These are phyloP conservation scores for Pachysolen tannophilus DNA, from an alignment of 805 yeast genomes.

Conservation along the genomic window DNA sequence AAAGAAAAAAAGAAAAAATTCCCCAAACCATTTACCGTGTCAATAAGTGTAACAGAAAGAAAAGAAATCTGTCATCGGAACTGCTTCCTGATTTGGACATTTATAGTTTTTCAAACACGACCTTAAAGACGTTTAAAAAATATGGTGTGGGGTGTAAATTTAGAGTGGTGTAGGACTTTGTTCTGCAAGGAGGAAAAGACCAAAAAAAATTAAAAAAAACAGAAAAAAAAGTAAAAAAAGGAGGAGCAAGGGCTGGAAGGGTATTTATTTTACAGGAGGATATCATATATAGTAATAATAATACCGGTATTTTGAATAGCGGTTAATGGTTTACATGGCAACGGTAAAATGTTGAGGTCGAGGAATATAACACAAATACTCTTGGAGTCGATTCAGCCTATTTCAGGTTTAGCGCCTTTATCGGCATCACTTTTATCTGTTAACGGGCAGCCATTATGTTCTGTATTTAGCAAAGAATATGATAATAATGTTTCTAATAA, in stretches of 20 bases:
- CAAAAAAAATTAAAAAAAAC: background rate
- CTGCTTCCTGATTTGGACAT: too few species aligned
- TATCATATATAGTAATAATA: too few species aligned
- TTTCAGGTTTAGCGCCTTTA: constrained; percentile 16
- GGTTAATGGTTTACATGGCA: too few species aligned
- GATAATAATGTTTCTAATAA: background rate
- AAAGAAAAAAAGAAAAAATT: constrained; percentile 19
- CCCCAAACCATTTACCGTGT: constrained; percentile 4
- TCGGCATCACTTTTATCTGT: constrained; percentile 23
- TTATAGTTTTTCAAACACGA: too few species aligned
- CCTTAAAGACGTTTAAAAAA: too few species aligned
- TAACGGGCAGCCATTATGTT: constrained; percentile 21
- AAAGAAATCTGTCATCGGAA: too few species aligned
- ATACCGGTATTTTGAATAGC: too few species aligned
- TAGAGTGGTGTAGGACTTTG: too few species aligned
- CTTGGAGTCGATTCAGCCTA: constrained; percentile 18
- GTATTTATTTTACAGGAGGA: too few species aligned
- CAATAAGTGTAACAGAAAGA: background rate
- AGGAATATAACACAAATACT: background rate
- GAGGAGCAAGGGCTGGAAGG: background rate
- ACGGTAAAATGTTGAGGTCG: too few species aligned
- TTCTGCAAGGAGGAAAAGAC: background rate
- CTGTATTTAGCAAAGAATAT: constrained; percentile 10
- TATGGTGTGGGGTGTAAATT: too few species aligned
- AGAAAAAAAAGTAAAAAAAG: background rate